A percentile compares a stretch with the other conserved stretches of the same genome.
Conservation (phyloP, 1,139 yeast species). For the Blastobotrys malaysiensis region DNA sequence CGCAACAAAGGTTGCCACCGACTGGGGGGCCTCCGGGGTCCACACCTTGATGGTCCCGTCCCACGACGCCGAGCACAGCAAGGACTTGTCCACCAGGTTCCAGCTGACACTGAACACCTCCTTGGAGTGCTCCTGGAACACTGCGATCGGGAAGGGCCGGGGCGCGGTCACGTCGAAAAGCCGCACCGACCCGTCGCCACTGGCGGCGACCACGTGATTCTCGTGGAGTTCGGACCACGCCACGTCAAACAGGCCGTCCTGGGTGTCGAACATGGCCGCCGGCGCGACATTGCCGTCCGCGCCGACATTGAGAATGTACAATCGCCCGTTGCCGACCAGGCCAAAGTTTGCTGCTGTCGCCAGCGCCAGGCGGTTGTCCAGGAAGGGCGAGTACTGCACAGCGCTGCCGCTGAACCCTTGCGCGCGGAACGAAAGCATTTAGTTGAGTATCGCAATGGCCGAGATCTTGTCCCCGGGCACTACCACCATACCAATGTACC, state of each 20-base stretch:
- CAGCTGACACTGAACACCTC: slow-evolving; percentile 89
- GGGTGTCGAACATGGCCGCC: slow-evolving; percentile 72
- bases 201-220: slow-evolving; percentile 74
- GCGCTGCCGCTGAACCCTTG: slow-evolving; percentile 83
- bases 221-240: slow-evolving; percentile 91
- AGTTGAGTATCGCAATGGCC: slow-evolving; percentile 23
- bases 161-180: slow-evolving; percentile 65
- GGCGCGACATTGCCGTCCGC: slow-evolving; percentile 56
- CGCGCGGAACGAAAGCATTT: slow-evolving; percentile 71
- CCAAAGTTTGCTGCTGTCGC: slow-evolving; percentile 93
- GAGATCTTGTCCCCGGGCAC: slow-evolving; percentile 30
- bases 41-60: slow-evolving; percentile 80
- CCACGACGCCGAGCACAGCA: slow-evolving; percentile 81
- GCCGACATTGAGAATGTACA: slow-evolving; percentile 62
- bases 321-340: slow-evolving; percentile 85
- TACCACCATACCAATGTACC: slow-evolving; percentile 33
- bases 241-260: slow-evolving; percentile 84
- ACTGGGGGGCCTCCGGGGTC: slow-evolving; percentile 44
- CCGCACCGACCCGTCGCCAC: slow-evolving; percentile 87
- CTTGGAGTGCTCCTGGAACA: slow-evolving; percentile 69
- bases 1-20: slow-evolving; percentile 4
- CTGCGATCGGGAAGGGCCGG: slow-evolving; percentile 59
- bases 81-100: slow-evolving; percentile 73
- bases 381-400: slow-evolving; percentile 86
- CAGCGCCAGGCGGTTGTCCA: slow-evolving; percentile 83